Conservation (phyloP, 2,329 filamentous ascomycete species). For the Coleophoma crateriformis region DNA sequence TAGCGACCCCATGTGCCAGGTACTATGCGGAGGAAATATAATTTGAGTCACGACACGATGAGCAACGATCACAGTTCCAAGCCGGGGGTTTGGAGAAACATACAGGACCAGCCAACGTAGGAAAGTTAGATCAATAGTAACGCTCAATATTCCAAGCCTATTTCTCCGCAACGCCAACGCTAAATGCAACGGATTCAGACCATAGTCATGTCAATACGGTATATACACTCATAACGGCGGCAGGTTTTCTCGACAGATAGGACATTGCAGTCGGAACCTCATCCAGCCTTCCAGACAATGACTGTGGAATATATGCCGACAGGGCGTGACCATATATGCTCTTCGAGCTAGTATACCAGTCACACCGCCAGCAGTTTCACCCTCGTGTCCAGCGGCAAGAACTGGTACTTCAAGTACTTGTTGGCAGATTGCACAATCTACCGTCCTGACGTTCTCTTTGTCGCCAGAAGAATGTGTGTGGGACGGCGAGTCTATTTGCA, state of each 20-base stretch:
- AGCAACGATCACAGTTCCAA: no score
- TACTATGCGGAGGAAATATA: no score
- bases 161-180: no score
- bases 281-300: slow-evolving; percentile 94
- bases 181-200: no score
- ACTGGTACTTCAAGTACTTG: slow-evolving; percentile 88
- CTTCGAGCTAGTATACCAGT: slow-evolving; percentile 71
- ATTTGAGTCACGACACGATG: no score
- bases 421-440: slow-evolving; percentile 94
- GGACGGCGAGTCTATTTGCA: slow-evolving; percentile 25
- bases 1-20: no score
- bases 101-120: no score
- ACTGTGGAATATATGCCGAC: slow-evolving; percentile 92
- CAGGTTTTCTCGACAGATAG: slow-evolving; percentile 86
- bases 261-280: slow-evolving; percentile 86
- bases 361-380: slow-evolving; percentile 41
- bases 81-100: no score
- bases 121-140: no score
- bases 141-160: no score
- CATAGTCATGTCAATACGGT: no score
- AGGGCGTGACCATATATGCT: slow-evolving; percentile 95
- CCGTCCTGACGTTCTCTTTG: slow-evolving; percentile 43
- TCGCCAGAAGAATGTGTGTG: slow-evolving; percentile 21
- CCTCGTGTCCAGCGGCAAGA: slow-evolving; percentile 47
- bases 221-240: slow-evolving; percentile 62